These are phyloP conservation scores for Talaromyces verruculosus DNA, from an alignment of 2,329 filamentous ascomycete species.

Conservation along the genomic window DNA sequence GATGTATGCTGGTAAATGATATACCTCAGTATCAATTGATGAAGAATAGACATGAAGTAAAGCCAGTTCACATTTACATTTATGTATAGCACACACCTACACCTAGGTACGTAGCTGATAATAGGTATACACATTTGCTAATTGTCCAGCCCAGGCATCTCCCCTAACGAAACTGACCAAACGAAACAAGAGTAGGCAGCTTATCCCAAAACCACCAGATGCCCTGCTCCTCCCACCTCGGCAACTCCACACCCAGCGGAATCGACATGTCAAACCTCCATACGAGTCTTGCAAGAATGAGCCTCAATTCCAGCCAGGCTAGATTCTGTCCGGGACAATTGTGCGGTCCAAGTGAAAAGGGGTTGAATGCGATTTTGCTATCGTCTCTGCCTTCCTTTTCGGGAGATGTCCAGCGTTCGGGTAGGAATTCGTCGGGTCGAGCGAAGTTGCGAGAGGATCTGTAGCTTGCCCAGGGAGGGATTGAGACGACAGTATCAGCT, in stretches of 20 bases:
- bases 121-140: not conserved
- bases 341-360: not conserved
- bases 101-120: not conserved
- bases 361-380: not conserved
- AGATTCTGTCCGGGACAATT: not conserved
- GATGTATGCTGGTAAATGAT: slow-evolving; percentile 5
- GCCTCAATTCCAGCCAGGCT: not conserved
- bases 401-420: not conserved
- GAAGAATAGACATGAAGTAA: not conserved
- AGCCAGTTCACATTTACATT: not conserved
- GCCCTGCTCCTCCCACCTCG: not conserved
- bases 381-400: not conserved
- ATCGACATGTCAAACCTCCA: not conserved
- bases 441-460: not conserved
- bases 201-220: not conserved
- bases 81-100: not conserved
- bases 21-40: not conserved
- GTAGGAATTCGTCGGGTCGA: not conserved
- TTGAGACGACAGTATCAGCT: not conserved
- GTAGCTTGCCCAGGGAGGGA: not conserved
- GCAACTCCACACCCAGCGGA: not conserved
- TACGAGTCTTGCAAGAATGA: not conserved
- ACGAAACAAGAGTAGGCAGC: not conserved
- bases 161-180: not conserved
- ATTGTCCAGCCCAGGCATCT: not conserved